These are phyloP conservation scores for Kodamaea alishanica DNA, from an alignment of 1,139 yeast genomes.

Conservation along the genomic window DNA sequence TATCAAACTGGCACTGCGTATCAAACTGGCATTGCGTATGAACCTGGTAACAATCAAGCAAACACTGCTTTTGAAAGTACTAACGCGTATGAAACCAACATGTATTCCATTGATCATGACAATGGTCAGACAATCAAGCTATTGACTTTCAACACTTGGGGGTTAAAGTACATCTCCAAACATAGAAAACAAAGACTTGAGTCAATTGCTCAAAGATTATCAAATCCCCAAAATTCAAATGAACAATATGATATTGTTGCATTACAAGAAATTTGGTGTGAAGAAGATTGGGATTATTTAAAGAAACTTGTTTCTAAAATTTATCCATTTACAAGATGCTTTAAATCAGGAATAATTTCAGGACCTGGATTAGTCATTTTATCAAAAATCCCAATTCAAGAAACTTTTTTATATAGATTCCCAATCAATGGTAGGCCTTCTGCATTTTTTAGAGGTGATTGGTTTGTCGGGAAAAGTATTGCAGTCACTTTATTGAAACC, in stretches of 20 bases:
- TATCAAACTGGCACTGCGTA: no score
- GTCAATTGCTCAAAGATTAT: slow-evolving; percentile 71
- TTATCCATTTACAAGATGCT: slow-evolving; percentile 67
- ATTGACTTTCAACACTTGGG: slow-evolving; percentile 82
- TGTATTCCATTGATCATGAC: no score
- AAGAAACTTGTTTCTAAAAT: slow-evolving; percentile 38
- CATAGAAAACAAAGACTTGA: slow-evolving; percentile 57
- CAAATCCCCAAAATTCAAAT: slow-evolving; percentile 31
- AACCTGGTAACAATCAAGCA: no score
- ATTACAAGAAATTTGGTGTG: slow-evolving; percentile 90
- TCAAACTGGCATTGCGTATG: no score
- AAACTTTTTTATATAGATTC: slow-evolving; percentile 74
- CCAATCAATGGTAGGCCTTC: slow-evolving; percentile 93
- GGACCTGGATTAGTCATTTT: slow-evolving; percentile 93
- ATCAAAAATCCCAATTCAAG: slow-evolving; percentile 78
- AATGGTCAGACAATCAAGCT: slow-evolving; percentile 32
- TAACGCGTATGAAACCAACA: no score
- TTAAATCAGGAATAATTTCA: slow-evolving; percentile 76
- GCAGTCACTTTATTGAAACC: slow-evolving; percentile 70
- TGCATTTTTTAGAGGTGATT: slow-evolving; percentile 92
- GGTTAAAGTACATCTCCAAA: slow-evolving; percentile 77
- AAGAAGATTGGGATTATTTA: slow-evolving; percentile 73
- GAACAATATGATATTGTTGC: slow-evolving; percentile 78
- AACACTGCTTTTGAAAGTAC: no score
- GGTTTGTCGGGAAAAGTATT: slow-evolving; percentile 93